Percentiles rank a stretch among this genome's conserved stretches.
Conservation (phyloP, 768 basidiomycete genomes). For the Lepiota venenata region DNA sequence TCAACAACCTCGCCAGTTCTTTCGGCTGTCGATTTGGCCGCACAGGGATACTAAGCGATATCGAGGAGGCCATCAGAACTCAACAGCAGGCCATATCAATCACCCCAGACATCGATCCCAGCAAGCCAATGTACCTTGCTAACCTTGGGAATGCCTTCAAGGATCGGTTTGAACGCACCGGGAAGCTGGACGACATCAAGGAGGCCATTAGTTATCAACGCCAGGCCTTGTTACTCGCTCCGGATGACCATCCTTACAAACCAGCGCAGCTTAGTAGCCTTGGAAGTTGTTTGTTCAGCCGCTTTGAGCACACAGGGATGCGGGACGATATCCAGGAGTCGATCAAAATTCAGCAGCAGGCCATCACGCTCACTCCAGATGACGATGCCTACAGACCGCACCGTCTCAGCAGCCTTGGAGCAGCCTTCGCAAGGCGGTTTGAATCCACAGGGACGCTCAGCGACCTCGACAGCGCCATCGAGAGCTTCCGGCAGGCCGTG, state of each 20-base stretch:
- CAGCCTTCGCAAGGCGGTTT: slow-evolving; percentile 14
- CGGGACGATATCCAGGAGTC: no score
- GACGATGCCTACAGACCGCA: no score
- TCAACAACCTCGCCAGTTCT: not conserved
- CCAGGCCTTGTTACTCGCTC: slow-evolving; percentile 17
- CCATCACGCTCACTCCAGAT: no score
- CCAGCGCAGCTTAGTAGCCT: not conserved
- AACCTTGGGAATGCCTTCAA: not conserved
- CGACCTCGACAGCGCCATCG: not conserved
- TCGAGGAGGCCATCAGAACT: not conserved
- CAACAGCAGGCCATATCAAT: not conserved
- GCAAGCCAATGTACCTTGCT: not conserved
- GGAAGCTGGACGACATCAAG: not conserved
- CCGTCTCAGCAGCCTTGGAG: slow-evolving; percentile 5
- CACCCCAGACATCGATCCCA: not conserved
- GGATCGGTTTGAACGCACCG: not conserved
- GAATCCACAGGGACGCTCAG: not conserved
- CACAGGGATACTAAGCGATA: not conserved
- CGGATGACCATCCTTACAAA: slow-evolving; percentile 11
- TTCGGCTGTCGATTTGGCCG: slow-evolving; percentile 4
- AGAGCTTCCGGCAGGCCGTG: slow-evolving; percentile 14
- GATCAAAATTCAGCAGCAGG: no score
- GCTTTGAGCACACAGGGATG: no score
- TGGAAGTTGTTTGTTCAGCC: no score
- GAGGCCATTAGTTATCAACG: slow-evolving; percentile 18